These are phyloP conservation scores for Ramalina peruviana DNA, from an alignment of 495 filamentous ascomycete genomes.

Conservation along the genomic window DNA sequence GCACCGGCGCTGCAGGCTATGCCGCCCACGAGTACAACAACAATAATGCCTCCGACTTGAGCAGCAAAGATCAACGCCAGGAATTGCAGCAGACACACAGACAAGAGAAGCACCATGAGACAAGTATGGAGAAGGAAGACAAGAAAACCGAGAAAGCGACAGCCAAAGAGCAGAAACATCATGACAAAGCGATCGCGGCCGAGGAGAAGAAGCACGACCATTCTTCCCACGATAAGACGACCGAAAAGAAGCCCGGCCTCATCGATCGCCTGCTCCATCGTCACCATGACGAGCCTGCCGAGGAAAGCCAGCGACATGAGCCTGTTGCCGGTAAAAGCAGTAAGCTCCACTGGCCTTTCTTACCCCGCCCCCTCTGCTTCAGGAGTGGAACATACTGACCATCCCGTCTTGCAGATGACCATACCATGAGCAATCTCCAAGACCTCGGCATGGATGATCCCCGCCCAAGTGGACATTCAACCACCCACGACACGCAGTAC, in stretches of 20 bases:
- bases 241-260: conserved; percentile 6
- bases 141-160: conserved; percentile 9
- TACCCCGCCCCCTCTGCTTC: not conserved
- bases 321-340: not conserved
- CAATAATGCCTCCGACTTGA: too few species aligned
- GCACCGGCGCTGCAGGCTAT: conserved; percentile 9
- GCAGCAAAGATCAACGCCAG: conserved; percentile 8
- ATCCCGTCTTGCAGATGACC: too few species aligned
- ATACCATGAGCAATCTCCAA: too few species aligned
- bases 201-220: conserved; percentile 15
- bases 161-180: conserved; percentile 5
- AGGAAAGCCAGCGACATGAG: conserved; percentile 4
- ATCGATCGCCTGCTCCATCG: not conserved
- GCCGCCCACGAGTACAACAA: conserved; percentile 10
- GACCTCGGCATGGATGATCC: too few species aligned
- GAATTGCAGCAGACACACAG: conserved; percentile 8
- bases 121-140: conserved; percentile 13
- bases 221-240: not conserved
- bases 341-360: too few species aligned
- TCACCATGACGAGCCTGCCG: conserved; percentile 2
- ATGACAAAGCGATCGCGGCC: conserved; percentile 10
- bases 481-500: too few species aligned
- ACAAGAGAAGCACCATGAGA: conserved; percentile 17
- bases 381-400: too few species aligned
- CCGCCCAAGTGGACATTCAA: too few species aligned